Conservation (phyloP, 192 early-diverging fungal species). For the Ambispora gerdemannii region DNA sequence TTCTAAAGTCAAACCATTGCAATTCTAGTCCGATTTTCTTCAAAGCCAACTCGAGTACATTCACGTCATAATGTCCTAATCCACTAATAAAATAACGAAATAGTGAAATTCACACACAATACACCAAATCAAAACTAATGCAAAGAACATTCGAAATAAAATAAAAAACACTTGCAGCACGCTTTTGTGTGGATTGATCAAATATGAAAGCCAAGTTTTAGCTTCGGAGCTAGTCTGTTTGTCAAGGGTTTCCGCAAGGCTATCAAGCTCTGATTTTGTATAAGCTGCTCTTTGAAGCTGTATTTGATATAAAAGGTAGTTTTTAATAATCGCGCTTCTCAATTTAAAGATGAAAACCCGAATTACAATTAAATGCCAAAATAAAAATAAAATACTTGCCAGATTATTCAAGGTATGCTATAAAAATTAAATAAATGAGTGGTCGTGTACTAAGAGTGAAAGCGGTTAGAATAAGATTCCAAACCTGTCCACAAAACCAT, state of each 20-base stretch:
- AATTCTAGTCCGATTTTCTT: conserved; percentile 5
- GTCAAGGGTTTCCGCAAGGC: conserved; percentile 5
- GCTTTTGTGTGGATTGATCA: conserved; percentile 29
- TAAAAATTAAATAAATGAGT: not conserved
- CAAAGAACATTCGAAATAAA: not conserved
- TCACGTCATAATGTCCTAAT: conserved; percentile 27
- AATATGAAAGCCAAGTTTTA: not conserved
- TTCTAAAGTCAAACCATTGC: conserved; percentile 28
- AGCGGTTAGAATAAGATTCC: not conserved
- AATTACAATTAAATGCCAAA: not conserved
- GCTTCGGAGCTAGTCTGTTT: not conserved
- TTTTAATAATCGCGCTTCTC: not conserved
- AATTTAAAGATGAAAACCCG: not conserved
- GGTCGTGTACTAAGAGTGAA: not conserved
- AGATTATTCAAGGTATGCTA: conserved; percentile 20
- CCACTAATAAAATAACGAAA: not conserved
- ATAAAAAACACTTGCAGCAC: conserved; percentile 7
- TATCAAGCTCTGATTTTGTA: conserved; percentile 6
- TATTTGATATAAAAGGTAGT: not conserved
- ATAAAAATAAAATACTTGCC: not conserved
- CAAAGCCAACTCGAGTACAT: conserved; percentile 26
- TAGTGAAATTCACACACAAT: not conserved
- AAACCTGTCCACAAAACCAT: conserved; percentile 25
- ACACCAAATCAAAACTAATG: not conserved
- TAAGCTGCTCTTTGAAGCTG: conserved; percentile 20